These are phyloP conservation scores for Magnusiomyces ingens DNA, from an alignment of 1,139 yeast species.

Conservation along the genomic window DNA sequence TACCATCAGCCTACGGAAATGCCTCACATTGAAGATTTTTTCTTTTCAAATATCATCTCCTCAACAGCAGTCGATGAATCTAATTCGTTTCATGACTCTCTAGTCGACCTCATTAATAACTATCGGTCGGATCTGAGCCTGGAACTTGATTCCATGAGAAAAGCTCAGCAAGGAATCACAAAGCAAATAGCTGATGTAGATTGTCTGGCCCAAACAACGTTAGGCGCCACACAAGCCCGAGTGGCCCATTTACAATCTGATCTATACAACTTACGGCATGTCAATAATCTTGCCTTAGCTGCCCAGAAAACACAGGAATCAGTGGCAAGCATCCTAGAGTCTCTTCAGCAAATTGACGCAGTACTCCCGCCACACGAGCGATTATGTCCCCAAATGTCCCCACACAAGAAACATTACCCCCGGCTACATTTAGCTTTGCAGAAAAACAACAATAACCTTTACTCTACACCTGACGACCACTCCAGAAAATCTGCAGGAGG, in stretches of 20 bases:
- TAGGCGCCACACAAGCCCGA: constrained; percentile 17
- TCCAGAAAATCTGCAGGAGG: too few relatives aligned
- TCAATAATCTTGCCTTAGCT: constrained; percentile 14
- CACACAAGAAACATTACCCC: constrained; percentile 30
- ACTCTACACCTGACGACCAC: too few relatives aligned
- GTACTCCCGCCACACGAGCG: constrained; percentile 24
- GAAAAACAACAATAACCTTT: not conserved
- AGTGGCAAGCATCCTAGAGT: constrained; percentile 17
- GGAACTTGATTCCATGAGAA: constrained; percentile 18
- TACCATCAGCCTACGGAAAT: constrained; percentile 9
- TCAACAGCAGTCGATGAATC: constrained; percentile 12
- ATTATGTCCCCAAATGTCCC: constrained; percentile 20
- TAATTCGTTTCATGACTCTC: constrained; percentile 14
- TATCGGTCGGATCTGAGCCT: constrained; percentile 19
- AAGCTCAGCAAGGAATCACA: constrained; percentile 19
- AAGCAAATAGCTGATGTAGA: constrained; percentile 20
- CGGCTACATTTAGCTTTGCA: constrained; percentile 23
- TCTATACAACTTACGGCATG: constrained; percentile 12
- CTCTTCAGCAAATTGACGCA: constrained; percentile 22
- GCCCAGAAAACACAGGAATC: constrained; percentile 19
- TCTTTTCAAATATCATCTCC: constrained; percentile 10
- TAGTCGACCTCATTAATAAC: constrained; percentile 13
- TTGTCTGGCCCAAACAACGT: constrained; percentile 18
- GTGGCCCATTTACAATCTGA: constrained; percentile 14
- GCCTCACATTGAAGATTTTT: constrained; percentile 21